Conservation (phyloP, 208 protist genomes). For the Polymyxa betae region DNA sequence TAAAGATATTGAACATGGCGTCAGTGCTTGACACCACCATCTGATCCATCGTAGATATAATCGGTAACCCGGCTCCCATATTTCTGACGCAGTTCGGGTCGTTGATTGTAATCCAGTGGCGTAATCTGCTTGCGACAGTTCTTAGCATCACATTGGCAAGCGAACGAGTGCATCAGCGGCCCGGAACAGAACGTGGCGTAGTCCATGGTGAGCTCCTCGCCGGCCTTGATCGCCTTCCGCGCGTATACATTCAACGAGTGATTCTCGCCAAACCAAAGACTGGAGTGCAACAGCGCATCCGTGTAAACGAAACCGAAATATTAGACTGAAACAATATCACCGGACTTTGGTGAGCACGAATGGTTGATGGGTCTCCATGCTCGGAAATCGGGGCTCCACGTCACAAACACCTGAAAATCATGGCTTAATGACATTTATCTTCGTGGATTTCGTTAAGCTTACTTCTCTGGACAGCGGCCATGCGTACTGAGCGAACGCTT, state of each 20-base stretch:
- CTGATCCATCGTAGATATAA: slow-evolving; percentile 6
- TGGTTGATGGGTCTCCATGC: slow-evolving; percentile 27
- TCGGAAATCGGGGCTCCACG: not conserved
- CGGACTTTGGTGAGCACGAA: slow-evolving; percentile 15
- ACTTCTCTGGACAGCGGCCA: slow-evolving; percentile 43
- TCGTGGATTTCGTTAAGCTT: not conserved
- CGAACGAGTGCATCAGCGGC: slow-evolving; percentile 43
- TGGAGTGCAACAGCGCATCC: not conserved
- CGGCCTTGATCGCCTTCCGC: not conserved
- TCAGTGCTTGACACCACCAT: not conserved
- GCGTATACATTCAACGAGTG: slow-evolving; percentile 53
- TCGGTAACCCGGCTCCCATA: slow-evolving; percentile 27
- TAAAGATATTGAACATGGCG: not conserved
- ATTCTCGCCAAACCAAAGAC: slow-evolving; percentile 43
- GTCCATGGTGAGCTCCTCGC: slow-evolving; percentile 24
- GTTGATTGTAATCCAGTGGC: not conserved
- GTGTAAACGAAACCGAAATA: not conserved
- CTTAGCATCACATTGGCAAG: not conserved
- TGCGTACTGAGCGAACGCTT: slow-evolving; percentile 25
- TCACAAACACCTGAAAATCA: slow-evolving; percentile 18
- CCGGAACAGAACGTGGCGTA: slow-evolving; percentile 53
- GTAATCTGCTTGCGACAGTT: slow-evolving; percentile 13
- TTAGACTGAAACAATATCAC: not conserved
- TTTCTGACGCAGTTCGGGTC: not conserved
- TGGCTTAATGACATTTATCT: not conserved